These are phyloP conservation scores for Cystobasidium ongulense DNA, from an alignment of 768 basidiomycete species.

Conservation along the genomic window DNA sequence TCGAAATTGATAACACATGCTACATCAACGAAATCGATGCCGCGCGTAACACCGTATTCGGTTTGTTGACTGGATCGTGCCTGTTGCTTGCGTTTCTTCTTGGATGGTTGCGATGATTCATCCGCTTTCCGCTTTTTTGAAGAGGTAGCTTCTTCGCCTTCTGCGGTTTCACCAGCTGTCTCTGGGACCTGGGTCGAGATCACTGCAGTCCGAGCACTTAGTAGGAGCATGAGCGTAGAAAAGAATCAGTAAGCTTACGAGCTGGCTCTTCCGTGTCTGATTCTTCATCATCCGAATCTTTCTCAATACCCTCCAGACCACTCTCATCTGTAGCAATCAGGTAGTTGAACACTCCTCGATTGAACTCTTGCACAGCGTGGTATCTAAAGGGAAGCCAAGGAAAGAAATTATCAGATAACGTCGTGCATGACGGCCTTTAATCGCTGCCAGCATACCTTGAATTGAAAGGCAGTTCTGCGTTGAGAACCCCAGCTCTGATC, in stretches of 20 bases:
- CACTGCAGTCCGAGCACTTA: constrained; percentile 8
- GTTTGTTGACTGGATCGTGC: constrained; percentile 51
- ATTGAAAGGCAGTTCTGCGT: constrained; percentile 89
- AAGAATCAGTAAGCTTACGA: neutral
- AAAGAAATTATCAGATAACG: neutral
- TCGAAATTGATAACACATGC: constrained; percentile 98
- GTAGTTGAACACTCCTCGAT: constrained; percentile 95
- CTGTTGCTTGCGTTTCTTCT: constrained; percentile 47
- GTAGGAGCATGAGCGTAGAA: neutral
- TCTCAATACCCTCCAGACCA: constrained; percentile 53
- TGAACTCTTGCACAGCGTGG: constrained; percentile 96
- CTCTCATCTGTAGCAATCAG: constrained; percentile 96
- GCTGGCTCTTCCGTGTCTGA: constrained; percentile 31
- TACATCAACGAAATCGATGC: constrained; percentile 93
- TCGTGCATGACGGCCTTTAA: constrained; percentile 17
- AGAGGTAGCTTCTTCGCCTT: neutral
- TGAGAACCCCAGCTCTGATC: constrained; percentile 88
- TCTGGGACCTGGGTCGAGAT: constrained; percentile 37
- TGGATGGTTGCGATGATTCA: constrained; percentile 44
- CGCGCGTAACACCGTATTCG: constrained; percentile 91
- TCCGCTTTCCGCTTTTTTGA: constrained; percentile 32
- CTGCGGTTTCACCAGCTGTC: neutral
- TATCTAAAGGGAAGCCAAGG: constrained; percentile 53
- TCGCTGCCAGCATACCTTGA: constrained; percentile 55
- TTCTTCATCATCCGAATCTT: constrained; percentile 50